phyloP scores from a whole-genome alignment of 2,329 filamentous ascomycete species.

The Claviceps sorghi region DNA sequence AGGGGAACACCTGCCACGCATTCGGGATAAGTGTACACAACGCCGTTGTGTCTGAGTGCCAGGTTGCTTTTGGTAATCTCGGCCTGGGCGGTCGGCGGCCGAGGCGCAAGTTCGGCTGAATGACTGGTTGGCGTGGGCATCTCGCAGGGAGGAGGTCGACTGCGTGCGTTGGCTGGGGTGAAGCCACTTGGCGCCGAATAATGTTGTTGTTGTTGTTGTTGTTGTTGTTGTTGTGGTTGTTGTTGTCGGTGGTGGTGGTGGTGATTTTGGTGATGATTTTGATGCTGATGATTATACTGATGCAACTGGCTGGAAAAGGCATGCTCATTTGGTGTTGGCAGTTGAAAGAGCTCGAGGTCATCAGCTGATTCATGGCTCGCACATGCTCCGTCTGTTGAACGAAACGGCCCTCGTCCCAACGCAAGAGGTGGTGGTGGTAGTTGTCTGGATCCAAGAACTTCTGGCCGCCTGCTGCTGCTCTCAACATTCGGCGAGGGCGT shows the following conservation, averaged over 20 bases:
- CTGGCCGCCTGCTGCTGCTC: not conserved
- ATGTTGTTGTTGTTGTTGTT: not conserved
- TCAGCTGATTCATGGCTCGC: not conserved
- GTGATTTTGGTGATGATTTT: not conserved
- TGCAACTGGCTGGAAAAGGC: conserved; percentile 1
- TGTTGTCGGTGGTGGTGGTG: too few relatives aligned
- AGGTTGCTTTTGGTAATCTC: conserved; percentile 32
- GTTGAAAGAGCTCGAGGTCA: conserved; percentile 12
- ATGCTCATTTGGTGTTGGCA: conserved; percentile 14
- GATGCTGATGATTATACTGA: not conserved
- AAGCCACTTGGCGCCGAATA: conserved; percentile 11
- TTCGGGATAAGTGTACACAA: conserved; percentile 33
- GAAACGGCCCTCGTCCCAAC: not conserved
- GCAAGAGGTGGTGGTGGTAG: not conserved
- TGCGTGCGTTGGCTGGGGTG: conserved; percentile 17
- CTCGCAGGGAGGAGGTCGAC: conserved; percentile 15
- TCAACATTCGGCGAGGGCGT: not conserved
- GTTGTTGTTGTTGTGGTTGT: not conserved
- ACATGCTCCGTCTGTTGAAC: not conserved
- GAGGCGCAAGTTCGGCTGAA: conserved; percentile 14
- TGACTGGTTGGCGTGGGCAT: conserved; percentile 14
- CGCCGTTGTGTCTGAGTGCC: conserved; percentile 32
- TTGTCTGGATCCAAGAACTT: conserved; percentile 1
- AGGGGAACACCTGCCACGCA: conserved; percentile 39
- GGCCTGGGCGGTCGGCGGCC: conserved; percentile 9